A percentile compares a stretch with the other conserved stretches of the same genome.
Conservation (phyloP, 208 protist genomes). For the Blastocrithidia nonstop region DNA sequence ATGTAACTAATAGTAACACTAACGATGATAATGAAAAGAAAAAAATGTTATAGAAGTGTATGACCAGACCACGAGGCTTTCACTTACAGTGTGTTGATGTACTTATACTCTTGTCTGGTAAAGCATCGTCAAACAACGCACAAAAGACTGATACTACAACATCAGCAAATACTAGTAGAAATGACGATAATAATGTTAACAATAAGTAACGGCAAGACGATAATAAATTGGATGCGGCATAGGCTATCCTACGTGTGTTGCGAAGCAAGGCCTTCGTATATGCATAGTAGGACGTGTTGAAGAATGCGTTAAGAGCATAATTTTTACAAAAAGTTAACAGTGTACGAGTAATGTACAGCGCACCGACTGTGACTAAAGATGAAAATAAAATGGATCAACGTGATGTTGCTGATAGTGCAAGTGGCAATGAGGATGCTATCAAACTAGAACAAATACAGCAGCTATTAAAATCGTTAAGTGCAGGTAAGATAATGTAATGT, state of each 20-base stretch:
- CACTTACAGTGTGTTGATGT: conserved; percentile 28
- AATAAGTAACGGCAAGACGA: not conserved
- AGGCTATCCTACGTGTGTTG: conserved; percentile 27
- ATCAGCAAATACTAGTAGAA: not conserved
- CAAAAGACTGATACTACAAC: not conserved
- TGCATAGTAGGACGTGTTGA: conserved; percentile 41
- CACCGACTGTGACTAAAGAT: too few relatives aligned
- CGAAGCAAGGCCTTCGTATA: conserved; percentile 42
- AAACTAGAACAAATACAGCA: too few relatives aligned
- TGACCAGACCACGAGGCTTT: conserved; percentile 33
- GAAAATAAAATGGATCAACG: too few relatives aligned
- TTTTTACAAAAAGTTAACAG: conserved; percentile 23
- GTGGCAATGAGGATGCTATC: too few relatives aligned
- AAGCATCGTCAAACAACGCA: not conserved
- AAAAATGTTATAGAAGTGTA: conserved; percentile 22
- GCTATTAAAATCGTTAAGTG: too few relatives aligned
- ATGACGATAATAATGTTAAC: too few relatives aligned
- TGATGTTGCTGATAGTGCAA: too few relatives aligned
- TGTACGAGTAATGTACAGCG: conserved; percentile 48
- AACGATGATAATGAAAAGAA: too few relatives aligned
- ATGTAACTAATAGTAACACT: too few relatives aligned
- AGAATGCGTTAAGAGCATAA: conserved; percentile 14
- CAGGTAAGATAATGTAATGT: too few relatives aligned
- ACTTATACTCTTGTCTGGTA: conserved; percentile 37
- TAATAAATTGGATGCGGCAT: conserved; percentile 12